Conservation (phyloP, 148 eudicot species). For the Vaccinium corymbosum region DNA sequence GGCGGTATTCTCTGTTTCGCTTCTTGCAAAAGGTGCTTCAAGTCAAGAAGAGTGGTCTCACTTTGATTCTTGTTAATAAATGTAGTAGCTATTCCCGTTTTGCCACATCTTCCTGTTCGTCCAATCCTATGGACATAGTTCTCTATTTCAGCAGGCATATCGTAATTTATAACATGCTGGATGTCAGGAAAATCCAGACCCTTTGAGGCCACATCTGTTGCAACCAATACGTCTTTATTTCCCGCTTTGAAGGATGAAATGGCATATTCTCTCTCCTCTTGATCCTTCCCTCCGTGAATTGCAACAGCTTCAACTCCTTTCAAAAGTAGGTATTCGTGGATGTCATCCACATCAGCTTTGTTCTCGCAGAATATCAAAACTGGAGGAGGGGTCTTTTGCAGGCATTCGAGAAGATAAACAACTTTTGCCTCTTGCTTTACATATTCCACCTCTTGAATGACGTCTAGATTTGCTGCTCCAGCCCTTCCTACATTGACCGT, state of each 20-base stretch:
- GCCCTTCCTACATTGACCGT: constrained; percentile 89
- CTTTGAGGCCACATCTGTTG: constrained; percentile 95
- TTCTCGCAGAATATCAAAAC: constrained; percentile 90
- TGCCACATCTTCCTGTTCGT: constrained; percentile 87
- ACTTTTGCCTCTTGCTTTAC: constrained; percentile 92
- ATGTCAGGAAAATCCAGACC: constrained; percentile 92
- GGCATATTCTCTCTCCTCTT: constrained; percentile 84
- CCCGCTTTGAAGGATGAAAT: constrained; percentile 76
- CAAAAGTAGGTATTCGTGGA: constrained; percentile 77
- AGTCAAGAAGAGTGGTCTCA: constrained; percentile 75
- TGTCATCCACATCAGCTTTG: constrained; percentile 90
- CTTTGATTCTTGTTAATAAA: constrained; percentile 88
- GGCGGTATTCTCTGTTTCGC: constrained; percentile 93
- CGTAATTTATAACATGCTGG: constrained; percentile 83
- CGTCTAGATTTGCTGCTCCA: constrained; percentile 95
- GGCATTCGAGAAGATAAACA: constrained; percentile 85
- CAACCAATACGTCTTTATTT: constrained; percentile 80
- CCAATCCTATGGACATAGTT: constrained; percentile 93
- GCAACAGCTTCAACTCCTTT: constrained; percentile 96
- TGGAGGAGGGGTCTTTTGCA: constrained; percentile 93
- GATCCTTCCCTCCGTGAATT: constrained; percentile 89
- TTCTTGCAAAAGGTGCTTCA: constrained; percentile 83
- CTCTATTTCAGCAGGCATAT: constrained; percentile 95
- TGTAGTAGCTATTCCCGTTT: constrained; percentile 87
- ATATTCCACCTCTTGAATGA: constrained; percentile 90